phyloP scores from a whole-genome alignment of 139 green algal species.

The Astrephomene gubernaculifera region DNA sequence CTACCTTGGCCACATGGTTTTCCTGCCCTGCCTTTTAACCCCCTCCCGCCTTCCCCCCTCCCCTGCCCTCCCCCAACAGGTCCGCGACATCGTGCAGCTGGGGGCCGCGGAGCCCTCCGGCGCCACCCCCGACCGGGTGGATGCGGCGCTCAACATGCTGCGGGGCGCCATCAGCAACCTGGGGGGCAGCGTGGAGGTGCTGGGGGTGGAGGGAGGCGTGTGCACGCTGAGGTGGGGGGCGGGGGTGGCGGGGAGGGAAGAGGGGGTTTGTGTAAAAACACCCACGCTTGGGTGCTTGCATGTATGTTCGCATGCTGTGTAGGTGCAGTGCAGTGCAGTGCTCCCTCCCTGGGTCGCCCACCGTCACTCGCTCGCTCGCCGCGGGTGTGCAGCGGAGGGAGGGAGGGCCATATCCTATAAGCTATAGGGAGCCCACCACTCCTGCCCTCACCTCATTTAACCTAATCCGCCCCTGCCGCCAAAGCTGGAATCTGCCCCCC shows the following conservation, averaged over 20 bases:
- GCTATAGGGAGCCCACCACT: too few relatives aligned
- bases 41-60: neutral
- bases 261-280: neutral
- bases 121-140: conserved; percentile 64
- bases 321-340: too few relatives aligned
- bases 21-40: too few relatives aligned
- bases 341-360: too few relatives aligned
- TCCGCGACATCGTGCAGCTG: conserved; percentile 50
- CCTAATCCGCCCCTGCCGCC: too few relatives aligned
- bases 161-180: conserved; percentile 81
- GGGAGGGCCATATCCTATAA: too few relatives aligned
- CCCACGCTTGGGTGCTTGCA: too few relatives aligned
- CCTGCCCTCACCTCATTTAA: too few relatives aligned
- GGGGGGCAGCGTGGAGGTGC: conserved; percentile 84
- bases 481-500: too few relatives aligned
- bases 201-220: conserved; percentile 60
- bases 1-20: too few relatives aligned
- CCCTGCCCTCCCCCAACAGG: neutral
- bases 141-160: conserved; percentile 89
- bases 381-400: too few relatives aligned
- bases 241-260: neutral
- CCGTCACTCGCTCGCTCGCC: too few relatives aligned
- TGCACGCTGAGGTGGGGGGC: conserved; percentile 60
- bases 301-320: conserved; percentile 65
- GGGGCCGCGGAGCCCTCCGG: conserved; percentile 69